Evolutionary conservation across 257 asterid genomes (phyloP).

Genomic region (Solanum chmielewskii): DNA sequence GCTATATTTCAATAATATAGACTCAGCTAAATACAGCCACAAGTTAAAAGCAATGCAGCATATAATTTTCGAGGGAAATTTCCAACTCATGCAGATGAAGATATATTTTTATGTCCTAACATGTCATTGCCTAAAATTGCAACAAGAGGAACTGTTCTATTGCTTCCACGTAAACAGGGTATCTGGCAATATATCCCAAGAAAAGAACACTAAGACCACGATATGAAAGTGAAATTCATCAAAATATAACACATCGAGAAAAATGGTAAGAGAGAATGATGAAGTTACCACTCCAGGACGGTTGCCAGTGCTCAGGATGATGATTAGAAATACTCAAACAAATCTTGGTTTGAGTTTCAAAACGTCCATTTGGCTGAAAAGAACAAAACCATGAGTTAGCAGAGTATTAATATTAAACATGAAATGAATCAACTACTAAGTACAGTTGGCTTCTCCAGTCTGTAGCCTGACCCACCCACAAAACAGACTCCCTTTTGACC

Average conservation of each 20-base stretch:
- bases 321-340: constrained; percentile 97
- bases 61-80: background rate
- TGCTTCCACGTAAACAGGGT: background rate
- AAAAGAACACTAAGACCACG: background rate
- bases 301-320: constrained; percentile 99
- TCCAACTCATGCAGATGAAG: background rate
- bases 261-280: background rate
- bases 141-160: background rate
- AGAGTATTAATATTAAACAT: background rate
- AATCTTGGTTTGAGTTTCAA: constrained; percentile 91
- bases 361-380: constrained; percentile 88
- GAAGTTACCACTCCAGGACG: constrained; percentile 86
- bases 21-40: background rate
- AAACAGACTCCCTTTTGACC: background rate
- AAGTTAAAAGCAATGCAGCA: background rate
- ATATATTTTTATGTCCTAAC: background rate
- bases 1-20: background rate
- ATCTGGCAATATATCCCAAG: background rate
- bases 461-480: background rate
- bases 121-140: background rate
- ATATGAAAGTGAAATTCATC: background rate
- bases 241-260: background rate
- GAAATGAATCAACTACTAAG: background rate
- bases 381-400: background rate
- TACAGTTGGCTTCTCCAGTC: background rate